Evolutionary conservation across 2,329 filamentous ascomycete species (phyloP).

Genomic region (Parascedosporium putredinis): DNA sequence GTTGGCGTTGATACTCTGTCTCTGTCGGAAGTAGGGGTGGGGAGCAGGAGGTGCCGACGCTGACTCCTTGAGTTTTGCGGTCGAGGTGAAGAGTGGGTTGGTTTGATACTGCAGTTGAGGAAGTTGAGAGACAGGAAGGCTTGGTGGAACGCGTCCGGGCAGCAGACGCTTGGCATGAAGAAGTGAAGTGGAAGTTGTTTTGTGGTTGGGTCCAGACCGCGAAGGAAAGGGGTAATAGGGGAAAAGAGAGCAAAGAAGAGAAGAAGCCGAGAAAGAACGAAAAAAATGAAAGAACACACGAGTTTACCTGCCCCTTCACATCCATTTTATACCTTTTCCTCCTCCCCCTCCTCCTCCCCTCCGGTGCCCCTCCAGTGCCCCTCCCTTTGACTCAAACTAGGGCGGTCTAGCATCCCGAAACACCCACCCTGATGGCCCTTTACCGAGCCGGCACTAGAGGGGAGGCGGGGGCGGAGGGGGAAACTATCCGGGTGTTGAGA

Average conservation of each 20-base stretch:
- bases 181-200: constrained; percentile 19
- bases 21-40: too few relatives aligned
- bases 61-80: not conserved
- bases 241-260: constrained; percentile 3
- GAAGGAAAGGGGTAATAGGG: constrained; percentile 23
- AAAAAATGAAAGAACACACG: too few relatives aligned
- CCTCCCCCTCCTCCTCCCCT: too few relatives aligned
- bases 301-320: constrained; percentile 2
- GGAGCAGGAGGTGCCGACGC: not conserved
- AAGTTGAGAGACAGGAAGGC: constrained; percentile 4
- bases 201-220: constrained; percentile 35
- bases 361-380: too few relatives aligned
- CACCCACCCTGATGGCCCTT: not conserved
- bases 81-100: constrained; percentile 2
- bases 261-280: not conserved
- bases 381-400: too few relatives aligned
- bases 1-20: too few relatives aligned
- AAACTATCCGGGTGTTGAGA: not conserved
- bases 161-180: not conserved
- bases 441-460: too few relatives aligned
- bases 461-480: not conserved
- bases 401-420: too few relatives aligned
- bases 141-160: constrained; percentile 3
- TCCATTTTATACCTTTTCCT: not conserved
- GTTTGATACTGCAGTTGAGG: constrained; percentile 1